phyloP scores from a whole-genome alignment of 1,284 basidiomycete species.

The Pholiota adiposa region DNA sequence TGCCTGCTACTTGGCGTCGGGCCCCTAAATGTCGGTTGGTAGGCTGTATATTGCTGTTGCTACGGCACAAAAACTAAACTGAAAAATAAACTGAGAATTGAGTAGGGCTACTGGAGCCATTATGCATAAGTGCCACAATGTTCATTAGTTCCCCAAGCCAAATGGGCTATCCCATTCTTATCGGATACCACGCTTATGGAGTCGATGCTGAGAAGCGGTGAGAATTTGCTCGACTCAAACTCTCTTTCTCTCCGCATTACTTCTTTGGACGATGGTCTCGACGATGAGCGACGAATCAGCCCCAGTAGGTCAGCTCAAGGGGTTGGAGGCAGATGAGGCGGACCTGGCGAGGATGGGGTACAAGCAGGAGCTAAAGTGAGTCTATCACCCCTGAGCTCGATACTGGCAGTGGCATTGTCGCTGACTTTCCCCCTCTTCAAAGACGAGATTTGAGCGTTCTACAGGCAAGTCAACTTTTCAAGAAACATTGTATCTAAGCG shows the following conservation, averaged over 20 bases:
- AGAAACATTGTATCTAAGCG: conserved; percentile 13
- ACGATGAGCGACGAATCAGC: conserved; percentile 19
- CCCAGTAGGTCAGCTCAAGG: not conserved
- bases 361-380: conserved; percentile 72
- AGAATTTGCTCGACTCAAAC: not conserved
- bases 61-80: too few relatives aligned
- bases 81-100: too few relatives aligned
- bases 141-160: not conserved
- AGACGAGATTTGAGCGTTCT: conserved; percentile 63
- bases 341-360: conserved; percentile 76
- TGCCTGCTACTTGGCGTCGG: too few relatives aligned
- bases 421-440: conserved; percentile 1
- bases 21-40: too few relatives aligned
- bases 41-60: too few relatives aligned
- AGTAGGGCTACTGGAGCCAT: not conserved
- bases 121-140: not conserved
- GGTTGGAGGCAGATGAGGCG: conserved; percentile 53
- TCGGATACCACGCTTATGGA: conserved; percentile 1
- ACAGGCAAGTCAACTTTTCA: conserved; percentile 46
- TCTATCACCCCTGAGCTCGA: conserved; percentile 11
- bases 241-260: not conserved
- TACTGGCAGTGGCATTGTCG: not conserved
- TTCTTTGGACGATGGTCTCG: not conserved
- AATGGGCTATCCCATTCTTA: conserved; percentile 6
- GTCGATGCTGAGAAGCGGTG: not conserved